A percentile compares a stretch with the other conserved stretches of the same genome.
Evolutionary conservation across 257 asterid species (phyloP).

Genomic region (Fraxinus cuspidata): DNA sequence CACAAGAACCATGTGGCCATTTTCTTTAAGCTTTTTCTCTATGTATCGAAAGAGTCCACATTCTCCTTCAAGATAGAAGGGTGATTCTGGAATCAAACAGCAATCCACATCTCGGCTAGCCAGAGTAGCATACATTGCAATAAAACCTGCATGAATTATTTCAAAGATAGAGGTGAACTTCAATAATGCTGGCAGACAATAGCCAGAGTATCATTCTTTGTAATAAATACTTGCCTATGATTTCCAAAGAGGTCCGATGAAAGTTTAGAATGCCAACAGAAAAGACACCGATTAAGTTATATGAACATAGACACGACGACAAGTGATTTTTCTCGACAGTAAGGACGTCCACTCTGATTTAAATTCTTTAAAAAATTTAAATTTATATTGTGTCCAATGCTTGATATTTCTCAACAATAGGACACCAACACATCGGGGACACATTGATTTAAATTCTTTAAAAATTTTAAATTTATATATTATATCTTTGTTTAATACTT

Average conservation of each 20-base stretch:
- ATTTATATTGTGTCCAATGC: too few species aligned
- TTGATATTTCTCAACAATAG: too few species aligned
- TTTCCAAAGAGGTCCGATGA: conserved; percentile 22
- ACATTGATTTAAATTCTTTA: too few species aligned
- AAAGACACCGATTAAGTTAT: background rate
- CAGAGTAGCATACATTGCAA: conserved; percentile 75
- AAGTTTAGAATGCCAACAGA: conserved; percentile 5
- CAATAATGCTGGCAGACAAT: background rate
- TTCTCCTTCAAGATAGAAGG: conserved; percentile 68
- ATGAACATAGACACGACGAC: too few species aligned
- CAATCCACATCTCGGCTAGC: conserved; percentile 83
- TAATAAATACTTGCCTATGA: conserved; percentile 55
- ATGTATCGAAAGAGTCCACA: conserved; percentile 63
- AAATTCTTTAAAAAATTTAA: too few species aligned
- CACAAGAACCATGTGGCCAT: conserved; percentile 78
- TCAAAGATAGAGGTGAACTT: background rate
- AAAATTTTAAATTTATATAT: too few species aligned
- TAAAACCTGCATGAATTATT: conserved; percentile 48
- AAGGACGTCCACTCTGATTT: too few species aligned
- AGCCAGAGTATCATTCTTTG: conserved; percentile 38
- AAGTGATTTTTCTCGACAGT: too few species aligned
- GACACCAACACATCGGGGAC: too few species aligned
- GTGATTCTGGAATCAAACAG: conserved; percentile 74
- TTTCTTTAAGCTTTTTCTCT: conserved; percentile 57
- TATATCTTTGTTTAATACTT: too few species aligned